These are phyloP conservation scores for Trametes villosa DNA, from an alignment of 768 basidiomycete genomes.

Conservation along the genomic window DNA sequence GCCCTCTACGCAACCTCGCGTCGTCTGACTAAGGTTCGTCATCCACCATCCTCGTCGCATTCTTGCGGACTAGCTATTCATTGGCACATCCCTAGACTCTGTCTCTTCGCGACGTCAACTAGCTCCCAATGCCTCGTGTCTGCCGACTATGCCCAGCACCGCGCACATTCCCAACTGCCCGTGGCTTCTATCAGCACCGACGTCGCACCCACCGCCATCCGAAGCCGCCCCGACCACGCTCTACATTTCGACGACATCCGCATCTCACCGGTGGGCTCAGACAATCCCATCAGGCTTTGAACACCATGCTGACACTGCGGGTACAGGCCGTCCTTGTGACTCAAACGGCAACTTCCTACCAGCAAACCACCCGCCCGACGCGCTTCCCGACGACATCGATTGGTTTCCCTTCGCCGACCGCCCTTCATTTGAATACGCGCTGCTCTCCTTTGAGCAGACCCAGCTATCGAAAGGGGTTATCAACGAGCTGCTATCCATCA, in stretches of 20 bases:
- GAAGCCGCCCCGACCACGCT: not conserved
- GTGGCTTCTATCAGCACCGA: not conserved
- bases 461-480: slow-evolving; percentile 2
- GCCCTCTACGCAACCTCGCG: no score
- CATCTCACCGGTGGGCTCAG: not conserved
- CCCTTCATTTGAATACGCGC: slow-evolving; percentile 22
- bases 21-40: no score
- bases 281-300: not conserved
- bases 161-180: not conserved
- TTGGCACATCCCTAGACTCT: no score
- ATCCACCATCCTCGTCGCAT: no score
- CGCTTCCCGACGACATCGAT: not conserved
- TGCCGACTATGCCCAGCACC: not conserved
- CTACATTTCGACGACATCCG: not conserved
- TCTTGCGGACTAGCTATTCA: no score
- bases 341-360: not conserved
- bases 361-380: slow-evolving; percentile 8
- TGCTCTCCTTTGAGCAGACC: slow-evolving; percentile 4
- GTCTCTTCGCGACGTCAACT: no score
- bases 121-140: not conserved
- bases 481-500: slow-evolving; percentile 16
- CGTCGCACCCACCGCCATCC: not conserved
- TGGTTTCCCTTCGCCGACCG: slow-evolving; percentile 24
- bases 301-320: not conserved
- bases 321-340: slow-evolving; percentile 4